Base-by-base conservation (phyloP, 139 green algal species). In the Zygnema circumcarinatum region DNA sequence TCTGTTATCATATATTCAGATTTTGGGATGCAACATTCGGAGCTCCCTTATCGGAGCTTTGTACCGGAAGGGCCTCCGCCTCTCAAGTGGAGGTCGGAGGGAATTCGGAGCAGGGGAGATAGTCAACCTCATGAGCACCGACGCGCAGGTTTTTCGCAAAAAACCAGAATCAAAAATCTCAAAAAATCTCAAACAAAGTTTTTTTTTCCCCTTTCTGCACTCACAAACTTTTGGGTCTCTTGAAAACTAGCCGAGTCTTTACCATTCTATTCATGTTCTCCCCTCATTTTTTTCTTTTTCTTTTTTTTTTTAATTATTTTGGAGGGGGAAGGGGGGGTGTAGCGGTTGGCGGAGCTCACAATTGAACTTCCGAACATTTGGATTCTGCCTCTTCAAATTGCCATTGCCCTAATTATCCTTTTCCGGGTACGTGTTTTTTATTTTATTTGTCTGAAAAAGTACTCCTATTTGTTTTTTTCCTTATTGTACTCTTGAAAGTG, bases 341-440 rank as follows among this genome's bases (percentile, higher is more conserved):
- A 87, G 75, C 84, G 85, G 22, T 32, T 90, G 47, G 39, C 11
- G 1, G 78, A 90, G 53, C 85, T 90, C 20, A 56, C 38, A 25
- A 22, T 62, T 1, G 33, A 90, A 67, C 79, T 90, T 25, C 29
- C 81, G 52, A 36, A 39, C 67, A 16, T 90, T 31, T 90, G 86
- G 86, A 38, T 69, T 11, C 79, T 88, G 11, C 86, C 86, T 0
- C 39, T 90, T 1, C 86, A 90, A 67, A 88, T 90, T 38, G 2
- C 7, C 31, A 88, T 90, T 39, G 86, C 86, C n/a, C 39, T 90
- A 1, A 38, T 74, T 29, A 88, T 90, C 40, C 79, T 90, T 35
- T 90, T 90, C 76, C 22, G 79, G 40, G 85, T 90, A 38, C 21
- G n/a, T n/a, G n/a, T n/a, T n/a, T n/a, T n/a, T n/a, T n/a, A n/a